Conservation (phyloP, 169 alveolate species). For the Plasmodium yoelii region DNA sequence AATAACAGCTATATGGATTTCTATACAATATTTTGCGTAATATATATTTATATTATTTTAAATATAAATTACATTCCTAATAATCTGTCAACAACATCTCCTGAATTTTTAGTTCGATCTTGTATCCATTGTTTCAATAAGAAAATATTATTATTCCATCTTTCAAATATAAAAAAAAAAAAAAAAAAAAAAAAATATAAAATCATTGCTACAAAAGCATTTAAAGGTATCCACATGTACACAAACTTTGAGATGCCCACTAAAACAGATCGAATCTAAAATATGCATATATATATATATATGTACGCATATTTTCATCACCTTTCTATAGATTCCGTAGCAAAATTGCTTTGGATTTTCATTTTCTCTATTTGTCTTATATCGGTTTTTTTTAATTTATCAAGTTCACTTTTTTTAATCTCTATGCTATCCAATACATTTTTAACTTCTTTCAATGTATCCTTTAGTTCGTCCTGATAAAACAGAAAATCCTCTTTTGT, state of each 20-base stretch:
- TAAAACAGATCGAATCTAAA: too few relatives aligned
- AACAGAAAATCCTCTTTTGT: neutral
- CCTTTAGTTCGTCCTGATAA: slow-evolving; percentile 29
- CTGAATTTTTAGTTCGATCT: slow-evolving; percentile 46
- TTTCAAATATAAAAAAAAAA: slow-evolving; percentile 1
- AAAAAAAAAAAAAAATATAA: neutral
- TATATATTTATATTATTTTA: neutral
- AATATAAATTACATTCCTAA: slow-evolving; percentile 53
- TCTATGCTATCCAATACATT: slow-evolving; percentile 7
- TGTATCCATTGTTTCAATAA: slow-evolving; percentile 71
- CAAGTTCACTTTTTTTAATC: slow-evolving; percentile 36
- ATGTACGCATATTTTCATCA: neutral
- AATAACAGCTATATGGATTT: neutral
- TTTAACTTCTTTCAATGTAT: slow-evolving; percentile 33
- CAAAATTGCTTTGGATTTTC: slow-evolving; percentile 51
- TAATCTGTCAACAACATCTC: slow-evolving; percentile 60
- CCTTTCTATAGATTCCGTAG: slow-evolving; percentile 67
- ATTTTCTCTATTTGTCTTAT: slow-evolving; percentile 61
- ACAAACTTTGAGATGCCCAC: neutral
- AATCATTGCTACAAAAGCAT: slow-evolving; percentile 1
- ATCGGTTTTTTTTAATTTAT: slow-evolving; percentile 55
- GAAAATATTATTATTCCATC: slow-evolving; percentile 72
- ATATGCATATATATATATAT: neutral
- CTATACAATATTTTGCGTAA: neutral
- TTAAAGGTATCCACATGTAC: neutral